phyloP scores from a whole-genome alignment of 2,329 filamentous ascomycete genomes.

The Emergomyces orientalis region DNA sequence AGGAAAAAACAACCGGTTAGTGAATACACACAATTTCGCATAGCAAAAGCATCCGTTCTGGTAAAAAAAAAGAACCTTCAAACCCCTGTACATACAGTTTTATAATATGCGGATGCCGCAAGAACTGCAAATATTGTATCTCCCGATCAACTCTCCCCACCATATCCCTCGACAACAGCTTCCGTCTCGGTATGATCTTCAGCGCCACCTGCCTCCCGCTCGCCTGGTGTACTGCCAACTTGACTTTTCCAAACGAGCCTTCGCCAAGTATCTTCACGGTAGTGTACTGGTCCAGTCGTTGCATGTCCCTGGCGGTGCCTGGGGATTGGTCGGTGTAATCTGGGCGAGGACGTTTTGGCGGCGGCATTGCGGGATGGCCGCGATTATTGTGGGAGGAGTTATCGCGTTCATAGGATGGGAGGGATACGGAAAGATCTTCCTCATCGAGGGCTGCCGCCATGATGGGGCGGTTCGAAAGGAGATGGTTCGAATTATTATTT shows the following conservation, averaged over 20 bases:
- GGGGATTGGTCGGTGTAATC: constrained; percentile 32
- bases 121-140: constrained; percentile 92
- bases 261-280: constrained; percentile 86
- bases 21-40: neutral
- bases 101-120: constrained; percentile 97
- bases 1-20: constrained; percentile 15
- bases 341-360: constrained; percentile 11
- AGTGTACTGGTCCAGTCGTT: constrained; percentile 85
- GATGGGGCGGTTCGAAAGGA: constrained; percentile 9
- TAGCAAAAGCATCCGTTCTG: neutral
- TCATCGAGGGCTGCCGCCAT: constrained; percentile 31
- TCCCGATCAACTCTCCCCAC: constrained; percentile 93
- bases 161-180: constrained; percentile 96
- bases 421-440: constrained; percentile 31
- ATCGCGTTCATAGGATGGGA: constrained; percentile 21
- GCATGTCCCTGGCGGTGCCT: constrained; percentile 52
- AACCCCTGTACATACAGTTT: constrained; percentile 61
- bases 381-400: constrained; percentile 9
- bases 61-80: neutral
- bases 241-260: constrained; percentile 97
- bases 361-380: constrained; percentile 16
- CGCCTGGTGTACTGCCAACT: constrained; percentile 84
- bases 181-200: constrained; percentile 95
- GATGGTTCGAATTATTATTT: neutral
- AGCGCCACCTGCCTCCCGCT: constrained; percentile 92